Evolutionary conservation across 768 basidiomycete species (phyloP).

Genomic region (Suillus subaureus): DNA sequence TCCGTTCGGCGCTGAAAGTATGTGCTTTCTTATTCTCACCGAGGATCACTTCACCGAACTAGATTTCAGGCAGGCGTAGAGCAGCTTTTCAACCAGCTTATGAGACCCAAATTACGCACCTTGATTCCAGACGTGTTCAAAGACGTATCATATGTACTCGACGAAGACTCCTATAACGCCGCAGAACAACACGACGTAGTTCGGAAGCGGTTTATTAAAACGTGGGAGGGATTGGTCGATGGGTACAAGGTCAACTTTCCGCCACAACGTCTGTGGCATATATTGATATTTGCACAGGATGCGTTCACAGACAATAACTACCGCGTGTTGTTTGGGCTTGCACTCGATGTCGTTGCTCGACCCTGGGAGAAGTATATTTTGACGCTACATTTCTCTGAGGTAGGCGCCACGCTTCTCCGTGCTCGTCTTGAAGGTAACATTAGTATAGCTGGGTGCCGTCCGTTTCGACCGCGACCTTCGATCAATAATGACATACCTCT

Average conservation of each 20-base stretch:
- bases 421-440: background rate
- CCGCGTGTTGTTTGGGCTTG: constrained; percentile 80
- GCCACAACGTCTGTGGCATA: background rate
- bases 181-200: constrained; percentile 88
- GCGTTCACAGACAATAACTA: constrained; percentile 88
- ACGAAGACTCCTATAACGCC: constrained; percentile 82
- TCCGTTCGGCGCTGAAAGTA: constrained; percentile 77
- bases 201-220: constrained; percentile 85
- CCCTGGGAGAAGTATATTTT: constrained; percentile 93
- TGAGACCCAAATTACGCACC: constrained; percentile 83
- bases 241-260: constrained; percentile 73
- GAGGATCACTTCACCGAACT: constrained; percentile 10
- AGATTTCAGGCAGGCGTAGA: constrained; percentile 74
- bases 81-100: constrained; percentile 92
- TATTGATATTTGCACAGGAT: constrained; percentile 52
- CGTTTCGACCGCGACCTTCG: constrained; percentile 93
- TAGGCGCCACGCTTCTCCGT: constrained; percentile 30
- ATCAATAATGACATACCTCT: constrained; percentile 78
- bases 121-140: constrained; percentile 88
- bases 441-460: constrained; percentile 84
- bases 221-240: constrained; percentile 85
- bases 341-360: constrained; percentile 84
- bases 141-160: constrained; percentile 84
- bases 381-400: constrained; percentile 86
- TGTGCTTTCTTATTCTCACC: constrained; percentile 17